phyloP scores from a whole-genome alignment of 164 flowering plant genomes.

The Aristolochia fimbriata region DNA sequence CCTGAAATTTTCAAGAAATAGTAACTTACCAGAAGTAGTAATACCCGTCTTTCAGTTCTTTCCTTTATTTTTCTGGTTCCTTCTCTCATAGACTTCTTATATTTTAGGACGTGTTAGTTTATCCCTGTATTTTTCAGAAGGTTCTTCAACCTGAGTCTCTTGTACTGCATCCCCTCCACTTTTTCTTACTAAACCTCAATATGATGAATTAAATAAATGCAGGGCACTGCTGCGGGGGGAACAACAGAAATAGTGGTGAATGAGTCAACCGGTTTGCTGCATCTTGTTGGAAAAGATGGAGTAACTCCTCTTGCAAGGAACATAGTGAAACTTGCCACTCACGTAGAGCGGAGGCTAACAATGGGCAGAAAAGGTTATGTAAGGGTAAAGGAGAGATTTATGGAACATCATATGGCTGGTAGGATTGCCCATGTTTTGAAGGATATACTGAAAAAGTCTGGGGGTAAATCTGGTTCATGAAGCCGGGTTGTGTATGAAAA shows the following conservation, averaged over 20 bases:
- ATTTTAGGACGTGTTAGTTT: too few species aligned
- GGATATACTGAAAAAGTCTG: constrained; percentile 49
- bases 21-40: too few species aligned
- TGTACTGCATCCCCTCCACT: neutral
- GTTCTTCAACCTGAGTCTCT: too few species aligned
- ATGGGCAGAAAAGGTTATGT: constrained; percentile 81
- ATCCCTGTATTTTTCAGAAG: too few species aligned
- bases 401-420: constrained; percentile 80
- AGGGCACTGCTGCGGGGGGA: constrained; percentile 99
- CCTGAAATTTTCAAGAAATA: too few species aligned
- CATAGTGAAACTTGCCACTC: constrained; percentile 73
- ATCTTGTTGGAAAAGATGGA: constrained; percentile 87
- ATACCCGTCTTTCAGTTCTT: too few species aligned
- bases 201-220: constrained; percentile 1
- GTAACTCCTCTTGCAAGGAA: constrained; percentile 69
- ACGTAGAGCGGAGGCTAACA: constrained; percentile 59
- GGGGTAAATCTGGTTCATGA: constrained; percentile 8
- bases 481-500: too few species aligned
- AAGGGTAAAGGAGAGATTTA: constrained; percentile 73
- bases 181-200: neutral
- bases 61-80: too few species aligned
- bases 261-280: constrained; percentile 76
- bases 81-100: too few species aligned
- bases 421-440: constrained; percentile 71
- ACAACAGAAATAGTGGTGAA: constrained; percentile 87